phyloP scores from a whole-genome alignment of 2,329 filamentous ascomycete species.

The Fusarium nelsonii region DNA sequence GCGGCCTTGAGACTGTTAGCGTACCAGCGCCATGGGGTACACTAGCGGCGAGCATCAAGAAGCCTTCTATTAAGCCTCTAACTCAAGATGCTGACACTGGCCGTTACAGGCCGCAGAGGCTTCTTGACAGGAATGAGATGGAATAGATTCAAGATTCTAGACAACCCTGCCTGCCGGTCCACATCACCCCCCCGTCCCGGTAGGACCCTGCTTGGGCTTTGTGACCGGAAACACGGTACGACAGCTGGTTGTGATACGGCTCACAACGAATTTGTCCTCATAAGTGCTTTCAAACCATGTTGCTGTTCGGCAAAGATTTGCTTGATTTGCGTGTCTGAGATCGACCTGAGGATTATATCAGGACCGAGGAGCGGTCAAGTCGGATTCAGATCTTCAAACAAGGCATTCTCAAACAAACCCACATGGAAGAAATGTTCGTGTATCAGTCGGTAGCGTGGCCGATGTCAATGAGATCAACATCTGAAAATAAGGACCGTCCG shows the following conservation, averaged over 20 bases:
- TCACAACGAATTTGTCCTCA: conserved; percentile 40
- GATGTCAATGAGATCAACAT: conserved; percentile 24
- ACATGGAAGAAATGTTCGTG: not conserved
- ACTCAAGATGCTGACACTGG: conserved; percentile 26
- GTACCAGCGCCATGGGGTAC: conserved; percentile 45
- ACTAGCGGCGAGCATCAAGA: conserved; percentile 31
- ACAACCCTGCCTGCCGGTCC: conserved; percentile 16
- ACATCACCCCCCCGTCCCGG: conserved; percentile 26
- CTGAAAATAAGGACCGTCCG: conserved; percentile 21
- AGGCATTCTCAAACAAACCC: conserved; percentile 4
- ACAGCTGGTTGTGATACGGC: conserved; percentile 36
- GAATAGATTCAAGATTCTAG: conserved; percentile 36
- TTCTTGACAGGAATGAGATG: conserved; percentile 38
- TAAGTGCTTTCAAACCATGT: conserved; percentile 34
- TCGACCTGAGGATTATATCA: conserved; percentile 25
- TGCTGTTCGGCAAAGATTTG: conserved; percentile 22
- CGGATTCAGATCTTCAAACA: conserved; percentile 26
- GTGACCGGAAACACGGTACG: conserved; percentile 41
- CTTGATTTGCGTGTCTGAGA: conserved; percentile 40
- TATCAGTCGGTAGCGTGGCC: conserved; percentile 3
- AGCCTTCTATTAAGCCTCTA: conserved; percentile 13
- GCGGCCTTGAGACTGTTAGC: conserved; percentile 40
- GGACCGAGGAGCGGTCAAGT: conserved; percentile 39
- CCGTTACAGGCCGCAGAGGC: conserved; percentile 37
- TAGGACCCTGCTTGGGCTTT: conserved; percentile 26